Evolutionary conservation across 352 stramenopile species (phyloP), one percentile per base, ranked within the genome.

Genomic region (Pythium sp.): DNA sequence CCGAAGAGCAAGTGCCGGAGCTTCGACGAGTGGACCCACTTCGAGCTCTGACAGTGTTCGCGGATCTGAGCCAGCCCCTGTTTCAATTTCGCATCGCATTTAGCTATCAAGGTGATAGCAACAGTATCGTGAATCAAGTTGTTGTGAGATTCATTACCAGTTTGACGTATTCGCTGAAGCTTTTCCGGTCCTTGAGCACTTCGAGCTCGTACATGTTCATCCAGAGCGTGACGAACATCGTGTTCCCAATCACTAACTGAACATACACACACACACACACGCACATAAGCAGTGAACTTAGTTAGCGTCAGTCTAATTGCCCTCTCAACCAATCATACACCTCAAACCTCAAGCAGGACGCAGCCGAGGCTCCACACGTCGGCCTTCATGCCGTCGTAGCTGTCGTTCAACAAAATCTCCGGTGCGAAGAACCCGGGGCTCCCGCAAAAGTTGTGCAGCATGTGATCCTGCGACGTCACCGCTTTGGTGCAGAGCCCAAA

Each of bases 341-440:
- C 1, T 26, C 24, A 26, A 26, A 26, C 81, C 79, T 92, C 91
- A 15, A 97, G 74, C 7, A 96, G 64, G 18, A 97, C 92, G 69
- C 87, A 96, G 2, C 88, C 89, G 20, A 96, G 63, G 46, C 83
- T 94, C 91, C 91, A 97, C 22, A 95, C 71, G 53, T 97, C 91
- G 11, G 85, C 88, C 56, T 89, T 90, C 34, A 79, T 68, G 46
- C 86, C 87, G 34, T 93, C 84, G 63, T 96, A 94, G 26, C 64
- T 69, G 11, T 89, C 77, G 0, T 77, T 63, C 0, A 92, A 62
- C 26, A 94, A 71, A 57, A 97, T 87, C 58, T 97, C 90, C 0
- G 90, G 90, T 0, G 88, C 88, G 56, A 97, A 97, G 62, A 97
- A 97, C 18, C 90, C 89, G 7, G 84, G 81, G 49, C 80, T 90